Percentiles rank a stretch among this genome's conserved stretches.
phyloP scores from a whole-genome alignment of 2,329 filamentous ascomycete genomes.

The Sordariomycetes sp. region DNA sequence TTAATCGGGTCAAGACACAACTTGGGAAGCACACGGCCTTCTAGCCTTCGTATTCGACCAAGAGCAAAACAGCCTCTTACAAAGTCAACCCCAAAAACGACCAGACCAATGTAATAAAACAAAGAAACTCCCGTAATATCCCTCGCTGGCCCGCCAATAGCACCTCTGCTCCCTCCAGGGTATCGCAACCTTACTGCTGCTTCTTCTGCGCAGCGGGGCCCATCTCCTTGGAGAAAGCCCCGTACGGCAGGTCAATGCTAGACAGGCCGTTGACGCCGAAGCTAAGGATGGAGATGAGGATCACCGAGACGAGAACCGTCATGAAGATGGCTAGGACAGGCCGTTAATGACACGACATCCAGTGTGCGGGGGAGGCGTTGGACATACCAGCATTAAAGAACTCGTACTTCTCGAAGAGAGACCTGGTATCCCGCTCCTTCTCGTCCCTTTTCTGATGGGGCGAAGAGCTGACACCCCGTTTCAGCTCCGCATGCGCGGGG shows the following conservation, averaged over 20 bases:
- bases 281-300: slow-evolving; percentile 66
- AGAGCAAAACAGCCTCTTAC: not conserved
- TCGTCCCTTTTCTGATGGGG: slow-evolving; percentile 19
- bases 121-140: slow-evolving; percentile 1
- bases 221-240: slow-evolving; percentile 93
- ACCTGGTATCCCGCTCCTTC: slow-evolving; percentile 26
- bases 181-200: slow-evolving; percentile 13
- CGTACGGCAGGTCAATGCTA: slow-evolving; percentile 81
- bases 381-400: slow-evolving; percentile 76
- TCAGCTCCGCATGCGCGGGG: slow-evolving; percentile 57
- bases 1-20: too few species aligned
- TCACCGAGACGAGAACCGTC: slow-evolving; percentile 55
- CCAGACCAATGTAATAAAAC: not conserved
- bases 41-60: not conserved
- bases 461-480: slow-evolving; percentile 36
- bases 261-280: slow-evolving; percentile 64
- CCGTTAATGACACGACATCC: not conserved
- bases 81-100: slow-evolving; percentile 6
- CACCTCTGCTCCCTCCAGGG: not conserved
- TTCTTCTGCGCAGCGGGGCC: slow-evolving; percentile 83
- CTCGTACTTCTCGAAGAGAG: slow-evolving; percentile 84
- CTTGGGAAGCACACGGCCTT: not conserved
- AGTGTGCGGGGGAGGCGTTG: not conserved
- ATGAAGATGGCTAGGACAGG: slow-evolving; percentile 65
- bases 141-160: not conserved